Evolutionary conservation across 345 rosid species (phyloP).

Genomic region (Dimocarpus longan): DNA sequence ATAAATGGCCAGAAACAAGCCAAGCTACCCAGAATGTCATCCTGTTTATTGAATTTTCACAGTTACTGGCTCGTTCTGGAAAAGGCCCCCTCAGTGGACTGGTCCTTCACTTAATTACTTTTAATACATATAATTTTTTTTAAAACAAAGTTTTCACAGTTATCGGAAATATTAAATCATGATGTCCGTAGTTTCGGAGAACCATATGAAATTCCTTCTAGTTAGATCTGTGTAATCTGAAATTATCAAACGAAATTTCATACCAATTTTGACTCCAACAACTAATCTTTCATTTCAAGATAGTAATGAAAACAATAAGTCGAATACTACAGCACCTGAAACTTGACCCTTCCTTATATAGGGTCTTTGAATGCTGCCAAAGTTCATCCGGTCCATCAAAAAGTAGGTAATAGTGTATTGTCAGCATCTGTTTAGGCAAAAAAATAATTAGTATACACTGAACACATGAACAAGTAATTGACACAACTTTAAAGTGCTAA

Average conservation of each 20-base stretch:
- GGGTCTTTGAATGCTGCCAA: conserved; percentile 70
- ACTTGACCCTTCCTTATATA: conserved; percentile 67
- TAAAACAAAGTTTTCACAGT: neutral
- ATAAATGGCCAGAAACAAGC: neutral
- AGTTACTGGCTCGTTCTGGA: no score
- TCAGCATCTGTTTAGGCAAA: conserved; percentile 66
- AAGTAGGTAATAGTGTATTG: conserved; percentile 91
- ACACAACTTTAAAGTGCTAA: neutral
- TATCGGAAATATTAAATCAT: neutral
- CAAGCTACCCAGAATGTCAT: neutral
- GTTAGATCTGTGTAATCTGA: neutral
- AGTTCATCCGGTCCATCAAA: conserved; percentile 85
- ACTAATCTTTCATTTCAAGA: neutral
- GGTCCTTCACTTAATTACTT: neutral
- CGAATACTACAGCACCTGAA: conserved; percentile 56
- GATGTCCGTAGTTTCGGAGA: neutral
- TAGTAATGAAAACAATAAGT: neutral
- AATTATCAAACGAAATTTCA: neutral
- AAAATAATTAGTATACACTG: conserved; percentile 6
- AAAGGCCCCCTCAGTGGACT: neutral
- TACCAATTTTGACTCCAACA: neutral
- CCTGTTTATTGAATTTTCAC: neutral
- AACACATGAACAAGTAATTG: neutral
- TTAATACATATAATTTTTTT: no score
- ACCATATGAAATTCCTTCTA: neutral